Percentiles rank a stretch among this genome's conserved stretches.
These are phyloP conservation scores for Aspergillus piperis DNA, from an alignment of 2,329 filamentous ascomycete genomes.

Conservation along the genomic window DNA sequence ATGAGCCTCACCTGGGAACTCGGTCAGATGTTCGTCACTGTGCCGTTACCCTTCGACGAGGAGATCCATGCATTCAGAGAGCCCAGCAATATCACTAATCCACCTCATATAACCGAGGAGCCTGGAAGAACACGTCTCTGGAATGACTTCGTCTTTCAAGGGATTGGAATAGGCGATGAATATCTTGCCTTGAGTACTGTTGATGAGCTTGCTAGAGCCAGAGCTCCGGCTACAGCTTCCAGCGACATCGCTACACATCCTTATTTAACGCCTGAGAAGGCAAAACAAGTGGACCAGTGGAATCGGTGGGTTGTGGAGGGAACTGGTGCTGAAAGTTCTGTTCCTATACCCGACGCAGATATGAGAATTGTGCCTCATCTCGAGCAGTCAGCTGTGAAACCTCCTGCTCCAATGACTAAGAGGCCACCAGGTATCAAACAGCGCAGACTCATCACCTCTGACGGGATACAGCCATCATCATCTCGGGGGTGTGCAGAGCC, in stretches of 20 bases:
- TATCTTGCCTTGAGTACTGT: constrained; percentile 18
- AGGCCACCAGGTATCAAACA: constrained; percentile 24
- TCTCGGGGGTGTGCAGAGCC: not conserved
- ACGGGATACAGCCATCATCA: not conserved
- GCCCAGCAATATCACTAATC: constrained; percentile 22
- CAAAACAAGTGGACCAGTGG: constrained; percentile 32
- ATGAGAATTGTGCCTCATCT: not conserved
- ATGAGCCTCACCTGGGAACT: constrained; percentile 14
- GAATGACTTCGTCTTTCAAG: constrained; percentile 32
- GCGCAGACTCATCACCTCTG: constrained; percentile 13
- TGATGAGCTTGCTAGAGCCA: constrained; percentile 16
- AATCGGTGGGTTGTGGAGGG: constrained; percentile 33
- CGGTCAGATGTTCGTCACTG: constrained; percentile 28
- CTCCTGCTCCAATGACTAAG: not conserved
- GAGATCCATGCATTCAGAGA: constrained; percentile 15
- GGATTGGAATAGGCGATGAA: constrained; percentile 32
- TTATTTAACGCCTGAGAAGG: constrained; percentile 31
- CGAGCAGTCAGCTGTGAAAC: not conserved
- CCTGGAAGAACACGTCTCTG: constrained; percentile 33
- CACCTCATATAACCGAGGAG: constrained; percentile 20
- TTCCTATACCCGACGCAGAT: not conserved
- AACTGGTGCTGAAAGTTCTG: constrained; percentile 17
- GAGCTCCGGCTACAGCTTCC: constrained; percentile 2
- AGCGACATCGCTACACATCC: constrained; percentile 20
- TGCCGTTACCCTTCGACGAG: constrained; percentile 19